Conservation (phyloP, 2,329 filamentous ascomycete species). For the Pseudogymnoascus destructans region DNA sequence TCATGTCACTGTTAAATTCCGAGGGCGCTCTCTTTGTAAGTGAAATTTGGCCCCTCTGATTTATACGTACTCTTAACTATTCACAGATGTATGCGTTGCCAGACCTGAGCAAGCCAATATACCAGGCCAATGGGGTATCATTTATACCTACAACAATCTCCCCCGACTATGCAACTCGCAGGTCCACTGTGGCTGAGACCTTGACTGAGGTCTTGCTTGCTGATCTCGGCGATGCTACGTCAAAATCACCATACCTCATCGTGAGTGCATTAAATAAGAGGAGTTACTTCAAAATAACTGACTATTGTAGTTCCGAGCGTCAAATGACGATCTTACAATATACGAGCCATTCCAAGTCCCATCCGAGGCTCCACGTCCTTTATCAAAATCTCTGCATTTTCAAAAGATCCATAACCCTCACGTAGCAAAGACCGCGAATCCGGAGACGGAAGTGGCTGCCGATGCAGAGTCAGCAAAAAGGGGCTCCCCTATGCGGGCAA, state of each 20-base stretch:
- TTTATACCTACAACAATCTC: slow-evolving; percentile 68
- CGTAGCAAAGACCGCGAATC: slow-evolving; percentile 45
- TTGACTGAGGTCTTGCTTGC: slow-evolving; percentile 72
- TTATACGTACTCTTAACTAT: slow-evolving; percentile 12
- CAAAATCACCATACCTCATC: slow-evolving; percentile 65
- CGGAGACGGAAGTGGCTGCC: slow-evolving; percentile 31
- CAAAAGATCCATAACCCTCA: slow-evolving; percentile 59
- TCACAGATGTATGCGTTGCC: slow-evolving; percentile 64
- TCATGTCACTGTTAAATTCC: slow-evolving; percentile 65
- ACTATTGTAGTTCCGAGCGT: slow-evolving; percentile 52
- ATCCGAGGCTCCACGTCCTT: slow-evolving; percentile 15
- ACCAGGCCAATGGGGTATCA: slow-evolving; percentile 61
- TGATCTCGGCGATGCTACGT: slow-evolving; percentile 65
- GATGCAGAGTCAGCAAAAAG: slow-evolving; percentile 35
- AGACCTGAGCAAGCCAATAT: slow-evolving; percentile 57
- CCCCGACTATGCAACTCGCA: slow-evolving; percentile 53
- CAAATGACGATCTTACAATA: slow-evolving; percentile 69
- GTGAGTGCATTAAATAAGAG: slow-evolving; percentile 35
- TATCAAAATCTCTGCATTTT: slow-evolving; percentile 48
- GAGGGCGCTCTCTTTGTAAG: slow-evolving; percentile 64
- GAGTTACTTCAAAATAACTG: neutral
- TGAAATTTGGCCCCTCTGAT: slow-evolving; percentile 15
- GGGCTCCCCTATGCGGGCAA: slow-evolving; percentile 31
- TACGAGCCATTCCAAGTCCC: slow-evolving; percentile 64
- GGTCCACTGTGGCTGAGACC: slow-evolving; percentile 57